Percentiles rank a stretch among this genome's conserved stretches.
Conservation (phyloP, 73 alveolate species). For the Diophrys appendiculata region DNA sequence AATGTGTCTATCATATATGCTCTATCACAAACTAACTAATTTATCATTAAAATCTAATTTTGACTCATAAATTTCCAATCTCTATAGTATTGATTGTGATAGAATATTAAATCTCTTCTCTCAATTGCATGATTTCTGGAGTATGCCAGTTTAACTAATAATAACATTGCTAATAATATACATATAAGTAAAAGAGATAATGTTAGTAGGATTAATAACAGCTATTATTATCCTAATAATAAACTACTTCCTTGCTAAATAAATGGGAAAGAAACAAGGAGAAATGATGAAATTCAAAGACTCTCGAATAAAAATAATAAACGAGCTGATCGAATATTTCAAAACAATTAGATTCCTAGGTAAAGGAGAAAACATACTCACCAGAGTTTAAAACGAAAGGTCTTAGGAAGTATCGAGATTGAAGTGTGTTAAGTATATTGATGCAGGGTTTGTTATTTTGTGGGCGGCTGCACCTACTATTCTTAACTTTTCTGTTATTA, state of each 20-base stretch:
- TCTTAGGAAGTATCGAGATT: neutral
- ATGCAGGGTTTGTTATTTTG: neutral
- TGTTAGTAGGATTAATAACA: neutral
- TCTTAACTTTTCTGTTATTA: neutral
- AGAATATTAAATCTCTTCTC: neutral
- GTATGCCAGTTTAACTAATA: neutral
- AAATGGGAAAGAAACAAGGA: neutral
- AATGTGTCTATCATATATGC: neutral
- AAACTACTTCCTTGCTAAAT: neutral
- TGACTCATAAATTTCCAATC: neutral
- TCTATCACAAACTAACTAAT: neutral
- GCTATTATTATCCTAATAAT: neutral
- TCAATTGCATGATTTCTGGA: neutral
- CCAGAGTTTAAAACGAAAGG: neutral
- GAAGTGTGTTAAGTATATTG: neutral
- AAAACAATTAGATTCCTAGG: neutral
- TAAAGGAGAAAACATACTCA: neutral
- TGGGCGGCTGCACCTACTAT: slow-evolving; percentile 8
- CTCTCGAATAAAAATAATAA: neutral
- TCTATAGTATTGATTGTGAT: neutral
- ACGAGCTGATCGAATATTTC: neutral
- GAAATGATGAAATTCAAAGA: slow-evolving; percentile 2
- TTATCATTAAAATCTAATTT: neutral
- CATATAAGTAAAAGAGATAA: neutral
- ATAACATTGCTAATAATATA: neutral